Evolutionary conservation across 306 rosid genomes (phyloP).

Genomic region (Herpetospermum pedunculosum): DNA sequence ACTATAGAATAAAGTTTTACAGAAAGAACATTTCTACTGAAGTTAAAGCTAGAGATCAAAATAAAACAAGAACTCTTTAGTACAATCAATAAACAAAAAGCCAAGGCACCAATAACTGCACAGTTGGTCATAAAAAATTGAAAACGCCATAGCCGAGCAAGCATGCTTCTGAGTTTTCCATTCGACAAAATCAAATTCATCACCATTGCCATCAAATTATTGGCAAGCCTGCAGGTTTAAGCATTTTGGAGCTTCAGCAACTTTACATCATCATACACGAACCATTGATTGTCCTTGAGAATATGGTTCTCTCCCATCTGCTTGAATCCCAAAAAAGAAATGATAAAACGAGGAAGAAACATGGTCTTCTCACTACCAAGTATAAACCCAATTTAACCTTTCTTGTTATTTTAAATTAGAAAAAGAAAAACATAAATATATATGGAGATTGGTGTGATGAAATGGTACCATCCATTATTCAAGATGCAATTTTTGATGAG

Average conservation of each 20-base stretch:
- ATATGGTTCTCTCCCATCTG: constrained; percentile 52
- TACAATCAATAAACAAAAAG: not conserved
- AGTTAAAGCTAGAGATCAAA: not conserved
- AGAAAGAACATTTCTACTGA: not conserved
- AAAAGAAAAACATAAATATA: not conserved
- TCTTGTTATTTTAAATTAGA: not conserved
- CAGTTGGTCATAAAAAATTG: not conserved
- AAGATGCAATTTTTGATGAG: not conserved
- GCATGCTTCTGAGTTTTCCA: not conserved
- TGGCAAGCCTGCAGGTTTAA: not conserved
- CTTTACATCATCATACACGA: constrained; percentile 27
- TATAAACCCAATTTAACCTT: not conserved
- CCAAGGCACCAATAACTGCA: not conserved
- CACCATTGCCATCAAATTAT: not conserved
- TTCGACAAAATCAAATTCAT: not conserved
- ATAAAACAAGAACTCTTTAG: constrained; percentile 2
- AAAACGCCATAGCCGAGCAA: not conserved
- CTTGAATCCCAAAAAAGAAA: constrained; percentile 29
- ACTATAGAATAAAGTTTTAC: constrained; percentile 3
- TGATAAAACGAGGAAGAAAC: not conserved
- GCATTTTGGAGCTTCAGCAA: constrained; percentile 15
- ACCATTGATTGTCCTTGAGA: constrained; percentile 37
- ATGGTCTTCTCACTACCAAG: not conserved
- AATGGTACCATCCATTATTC: not conserved
- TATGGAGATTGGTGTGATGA: not conserved